phyloP scores from a whole-genome alignment of 352 stramenopile species.

The Phytophthora brassicae region DNA sequence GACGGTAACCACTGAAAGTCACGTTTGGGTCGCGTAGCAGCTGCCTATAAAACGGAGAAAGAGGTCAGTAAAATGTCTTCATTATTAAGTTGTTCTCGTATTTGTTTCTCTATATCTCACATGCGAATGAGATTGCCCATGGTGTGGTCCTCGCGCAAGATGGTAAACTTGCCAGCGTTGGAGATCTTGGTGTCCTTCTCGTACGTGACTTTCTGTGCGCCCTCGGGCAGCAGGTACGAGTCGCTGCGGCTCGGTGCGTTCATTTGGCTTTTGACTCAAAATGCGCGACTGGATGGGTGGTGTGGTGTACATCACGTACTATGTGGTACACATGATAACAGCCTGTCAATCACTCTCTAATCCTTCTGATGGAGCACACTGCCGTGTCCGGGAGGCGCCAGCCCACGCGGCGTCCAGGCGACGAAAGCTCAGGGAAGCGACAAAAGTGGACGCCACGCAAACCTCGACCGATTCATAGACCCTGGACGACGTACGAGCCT shows the following conservation, averaged over 20 bases:
- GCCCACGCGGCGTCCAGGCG: neutral
- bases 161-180: constrained; percentile 97
- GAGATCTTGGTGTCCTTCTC: constrained; percentile 96
- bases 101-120: constrained; percentile 52
- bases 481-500: constrained; percentile 57
- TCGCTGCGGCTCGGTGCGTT: constrained; percentile 84
- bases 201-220: constrained; percentile 93
- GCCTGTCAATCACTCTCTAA: constrained; percentile 4
- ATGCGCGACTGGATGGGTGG: constrained; percentile 9
- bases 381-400: neutral
- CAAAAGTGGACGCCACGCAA: constrained; percentile 9
- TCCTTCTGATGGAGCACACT: constrained; percentile 19
- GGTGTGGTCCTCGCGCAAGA: constrained; percentile 99
- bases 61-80: neutral
- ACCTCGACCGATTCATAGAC: constrained; percentile 20
- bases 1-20: constrained; percentile 94
- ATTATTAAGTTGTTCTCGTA: neutral
- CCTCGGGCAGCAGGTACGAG: constrained; percentile 85
- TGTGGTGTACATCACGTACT: neutral
- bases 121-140: constrained; percentile 98
- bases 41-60: constrained; percentile 54
- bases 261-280: constrained; percentile 39
- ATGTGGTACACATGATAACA: constrained; percentile 1
- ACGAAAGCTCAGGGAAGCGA: constrained; percentile 12
- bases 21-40: constrained; percentile 86